These are phyloP conservation scores for Globisporangium middletonii DNA, from an alignment of 352 stramenopile species.

Conservation along the genomic window DNA sequence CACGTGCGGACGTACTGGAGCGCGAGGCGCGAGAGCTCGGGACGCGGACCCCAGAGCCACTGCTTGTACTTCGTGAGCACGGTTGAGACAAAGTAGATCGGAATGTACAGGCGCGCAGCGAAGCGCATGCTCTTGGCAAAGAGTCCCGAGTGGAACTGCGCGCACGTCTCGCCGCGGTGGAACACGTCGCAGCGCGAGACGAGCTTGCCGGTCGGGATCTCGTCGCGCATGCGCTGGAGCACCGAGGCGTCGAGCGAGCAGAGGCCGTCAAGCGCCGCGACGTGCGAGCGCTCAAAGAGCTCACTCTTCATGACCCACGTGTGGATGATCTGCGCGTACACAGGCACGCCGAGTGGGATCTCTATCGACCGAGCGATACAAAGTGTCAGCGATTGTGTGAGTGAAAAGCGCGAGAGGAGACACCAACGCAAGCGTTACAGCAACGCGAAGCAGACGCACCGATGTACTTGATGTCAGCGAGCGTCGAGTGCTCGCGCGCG, in stretches of 20 bases:
- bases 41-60: conserved; percentile 54
- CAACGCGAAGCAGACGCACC: conserved; percentile 18
- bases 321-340: conserved; percentile 46
- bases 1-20: conserved; percentile 54
- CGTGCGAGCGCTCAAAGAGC: conserved; percentile 36
- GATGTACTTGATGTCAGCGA: conserved; percentile 40
- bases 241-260: conserved; percentile 27
- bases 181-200: conserved; percentile 58
- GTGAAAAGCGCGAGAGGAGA: background rate
- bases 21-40: conserved; percentile 23
- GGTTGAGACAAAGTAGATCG: conserved; percentile 57
- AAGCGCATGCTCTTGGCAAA: conserved; percentile 34
- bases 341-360: conserved; percentile 27
- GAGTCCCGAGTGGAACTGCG: conserved; percentile 36
- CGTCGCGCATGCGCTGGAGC: conserved; percentile 44
- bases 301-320: conserved; percentile 57
- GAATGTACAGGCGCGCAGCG: conserved; percentile 44
- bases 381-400: background rate
- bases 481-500: conserved; percentile 19
- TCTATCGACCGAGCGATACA: conserved; percentile 17
- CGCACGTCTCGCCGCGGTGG: conserved; percentile 35
- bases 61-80: conserved; percentile 50
- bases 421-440: too few relatives aligned
- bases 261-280: conserved; percentile 45
- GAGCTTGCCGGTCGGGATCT: conserved; percentile 33